Percentiles rank a stretch among this genome's conserved stretches.
Evolutionary conservation across 257 asterid species (phyloP).

Genomic region (Gentiana dahurica): DNA sequence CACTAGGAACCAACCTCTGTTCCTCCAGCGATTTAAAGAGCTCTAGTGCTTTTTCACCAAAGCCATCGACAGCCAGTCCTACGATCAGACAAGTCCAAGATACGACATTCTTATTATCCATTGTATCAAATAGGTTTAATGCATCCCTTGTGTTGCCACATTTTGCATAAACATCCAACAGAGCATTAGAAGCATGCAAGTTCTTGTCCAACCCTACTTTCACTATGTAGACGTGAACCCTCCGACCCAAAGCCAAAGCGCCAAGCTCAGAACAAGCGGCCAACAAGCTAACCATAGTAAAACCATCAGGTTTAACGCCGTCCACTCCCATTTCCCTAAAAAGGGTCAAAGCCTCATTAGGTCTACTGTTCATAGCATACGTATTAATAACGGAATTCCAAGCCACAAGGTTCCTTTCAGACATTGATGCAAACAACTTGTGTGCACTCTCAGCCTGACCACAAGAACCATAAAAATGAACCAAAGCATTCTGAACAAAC

Average conservation of each 20-base stretch:
- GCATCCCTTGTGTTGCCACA: conserved; percentile 64
- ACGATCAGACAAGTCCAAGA: conserved; percentile 70
- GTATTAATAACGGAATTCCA: conserved; percentile 72
- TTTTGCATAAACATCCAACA: conserved; percentile 61
- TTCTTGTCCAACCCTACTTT: conserved; percentile 60
- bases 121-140: conserved; percentile 37
- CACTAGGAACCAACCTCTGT: conserved; percentile 38
- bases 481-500: conserved; percentile 69
- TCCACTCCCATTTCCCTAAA: conserved; percentile 37
- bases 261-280: conserved; percentile 78
- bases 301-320: conserved; percentile 61
- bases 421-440: conserved; percentile 48
- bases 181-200: conserved; percentile 52
- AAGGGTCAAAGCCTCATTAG: conserved; percentile 50
- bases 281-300: conserved; percentile 73
- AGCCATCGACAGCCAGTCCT: conserved; percentile 72
- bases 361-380: conserved; percentile 54
- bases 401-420: conserved; percentile 54
- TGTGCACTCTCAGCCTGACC: conserved; percentile 51
- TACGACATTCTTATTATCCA: conserved; percentile 52
- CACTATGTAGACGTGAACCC: conserved; percentile 56
- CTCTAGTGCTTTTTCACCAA: conserved; percentile 50
- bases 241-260: conserved; percentile 59
- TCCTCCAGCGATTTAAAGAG: conserved; percentile 55
- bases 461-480: conserved; percentile 63